Evolutionary conservation across 2,329 filamentous ascomycete genomes (phyloP).

Genomic region (Sphaerulina musiva): DNA sequence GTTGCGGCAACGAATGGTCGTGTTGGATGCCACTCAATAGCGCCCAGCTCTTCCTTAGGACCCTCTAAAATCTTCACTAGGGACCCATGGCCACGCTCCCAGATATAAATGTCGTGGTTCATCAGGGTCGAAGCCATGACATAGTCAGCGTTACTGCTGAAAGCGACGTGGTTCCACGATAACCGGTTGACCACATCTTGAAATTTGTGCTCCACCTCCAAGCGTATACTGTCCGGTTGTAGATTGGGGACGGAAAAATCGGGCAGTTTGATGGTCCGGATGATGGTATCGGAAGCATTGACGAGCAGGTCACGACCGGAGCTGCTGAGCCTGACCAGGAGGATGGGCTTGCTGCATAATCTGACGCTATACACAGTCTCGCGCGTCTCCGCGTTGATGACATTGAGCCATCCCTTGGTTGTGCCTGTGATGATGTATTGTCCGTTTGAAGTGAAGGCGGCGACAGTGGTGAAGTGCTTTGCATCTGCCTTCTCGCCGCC

Average conservation of each 20-base stretch:
- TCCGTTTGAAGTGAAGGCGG: conserved; percentile 77
- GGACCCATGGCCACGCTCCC: conserved; percentile 90
- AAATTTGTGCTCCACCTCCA: conserved; percentile 95
- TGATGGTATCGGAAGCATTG: conserved; percentile 91
- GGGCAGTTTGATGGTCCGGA: conserved; percentile 84
- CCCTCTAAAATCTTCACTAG: conserved; percentile 95
- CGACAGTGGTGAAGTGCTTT: conserved; percentile 89
- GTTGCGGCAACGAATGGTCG: conserved; percentile 83
- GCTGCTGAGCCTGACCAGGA: conserved; percentile 73
- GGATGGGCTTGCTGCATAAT: conserved; percentile 79
- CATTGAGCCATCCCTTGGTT: conserved; percentile 92
- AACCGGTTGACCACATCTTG: conserved; percentile 93
- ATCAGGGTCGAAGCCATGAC: conserved; percentile 95
- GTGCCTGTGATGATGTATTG: conserved; percentile 89
- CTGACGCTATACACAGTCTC: conserved; percentile 85
- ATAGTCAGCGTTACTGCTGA: conserved; percentile 90
- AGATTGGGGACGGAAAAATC: conserved; percentile 59
- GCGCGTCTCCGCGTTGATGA: conserved; percentile 75
- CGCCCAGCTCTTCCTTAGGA: conserved; percentile 89
- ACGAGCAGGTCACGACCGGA: conserved; percentile 84
- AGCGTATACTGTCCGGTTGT: conserved; percentile 75
- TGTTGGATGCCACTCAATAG: conserved; percentile 94
- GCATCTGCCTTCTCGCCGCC: conserved; percentile 84
- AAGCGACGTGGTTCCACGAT: conserved; percentile 95
- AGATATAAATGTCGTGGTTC: conserved; percentile 97